phyloP scores from a whole-genome alignment of 805 yeast genomes.

The Candida caryicola region DNA sequence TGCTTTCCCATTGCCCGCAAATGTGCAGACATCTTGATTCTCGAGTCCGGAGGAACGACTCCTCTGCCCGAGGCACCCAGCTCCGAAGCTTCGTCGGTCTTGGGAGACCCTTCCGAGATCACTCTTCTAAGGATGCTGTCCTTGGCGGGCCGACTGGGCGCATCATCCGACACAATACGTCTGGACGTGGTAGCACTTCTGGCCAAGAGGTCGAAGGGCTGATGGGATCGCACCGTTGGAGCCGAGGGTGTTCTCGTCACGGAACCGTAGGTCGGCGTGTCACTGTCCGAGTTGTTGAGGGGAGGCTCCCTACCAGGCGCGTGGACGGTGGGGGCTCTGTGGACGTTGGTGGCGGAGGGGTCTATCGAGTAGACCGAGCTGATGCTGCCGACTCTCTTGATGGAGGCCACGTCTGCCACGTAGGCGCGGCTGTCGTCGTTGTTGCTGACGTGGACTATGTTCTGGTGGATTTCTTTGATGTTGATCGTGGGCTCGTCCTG shows the following conservation, averaged over 20 bases:
- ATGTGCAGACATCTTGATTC: constrained; percentile 45
- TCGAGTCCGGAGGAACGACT: constrained; percentile 28
- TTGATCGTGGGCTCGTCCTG: constrained; percentile 1
- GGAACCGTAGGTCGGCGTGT: neutral
- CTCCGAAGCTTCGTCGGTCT: neutral
- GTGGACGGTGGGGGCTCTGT: constrained; percentile 3
- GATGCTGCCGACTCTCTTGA: constrained; percentile 3
- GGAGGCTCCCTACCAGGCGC: neutral
- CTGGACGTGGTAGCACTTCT: neutral
- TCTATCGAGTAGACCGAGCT: neutral
- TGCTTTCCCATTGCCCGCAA: constrained; percentile 57
- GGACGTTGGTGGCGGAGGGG: constrained; percentile 4
- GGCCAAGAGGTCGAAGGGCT: neutral
- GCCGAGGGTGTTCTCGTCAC: constrained; percentile 9
- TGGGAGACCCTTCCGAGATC: constrained; percentile 9
- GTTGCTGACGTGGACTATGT: constrained; percentile 17
- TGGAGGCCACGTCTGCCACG: constrained; percentile 20
- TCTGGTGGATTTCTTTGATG: constrained; percentile 7
- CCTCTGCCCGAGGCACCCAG: constrained; percentile 2
- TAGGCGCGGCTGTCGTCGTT: constrained; percentile 26
- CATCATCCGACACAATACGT: constrained; percentile 3
- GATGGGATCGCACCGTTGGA: constrained; percentile 4
- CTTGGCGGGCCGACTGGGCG: neutral
- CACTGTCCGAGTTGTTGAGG: neutral
- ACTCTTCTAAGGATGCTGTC: constrained; percentile 9